Conservation (phyloP, 2,329 filamentous ascomycete genomes). For the Xylaria sp. region DNA sequence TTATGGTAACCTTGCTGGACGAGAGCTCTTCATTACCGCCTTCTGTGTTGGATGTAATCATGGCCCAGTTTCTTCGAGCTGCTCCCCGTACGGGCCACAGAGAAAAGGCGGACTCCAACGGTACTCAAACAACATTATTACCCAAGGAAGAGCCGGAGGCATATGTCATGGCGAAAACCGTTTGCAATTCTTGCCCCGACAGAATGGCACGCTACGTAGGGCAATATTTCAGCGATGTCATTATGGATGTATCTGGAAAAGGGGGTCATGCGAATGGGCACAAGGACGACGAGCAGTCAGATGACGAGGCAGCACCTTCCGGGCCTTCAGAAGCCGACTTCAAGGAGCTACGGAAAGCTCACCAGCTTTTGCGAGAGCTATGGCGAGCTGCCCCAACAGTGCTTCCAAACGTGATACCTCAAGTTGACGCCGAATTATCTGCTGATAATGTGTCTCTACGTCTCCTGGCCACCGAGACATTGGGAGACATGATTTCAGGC, state of each 20-base stretch:
- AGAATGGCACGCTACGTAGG: constrained; percentile 96
- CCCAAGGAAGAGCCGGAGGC: constrained; percentile 89
- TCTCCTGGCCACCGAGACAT: constrained; percentile 88
- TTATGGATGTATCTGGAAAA: constrained; percentile 82
- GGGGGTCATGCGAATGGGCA: constrained; percentile 65
- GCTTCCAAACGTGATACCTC: constrained; percentile 90
- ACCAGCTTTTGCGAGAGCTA: constrained; percentile 87
- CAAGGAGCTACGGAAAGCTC: constrained; percentile 88
- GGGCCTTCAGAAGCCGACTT: constrained; percentile 85
- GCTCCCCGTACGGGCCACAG: constrained; percentile 74
- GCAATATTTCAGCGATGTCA: constrained; percentile 97
- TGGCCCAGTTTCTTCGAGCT: constrained; percentile 93
- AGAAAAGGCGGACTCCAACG: constrained; percentile 70
- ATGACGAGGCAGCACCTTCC: constrained; percentile 67
- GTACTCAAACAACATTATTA: constrained; percentile 83
- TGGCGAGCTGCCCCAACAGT: constrained; percentile 93
- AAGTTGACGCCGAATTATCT: constrained; percentile 89
- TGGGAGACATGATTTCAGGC: constrained; percentile 93
- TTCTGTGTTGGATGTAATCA: constrained; percentile 88
- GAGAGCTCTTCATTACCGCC: constrained; percentile 81
- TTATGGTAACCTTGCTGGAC: constrained; percentile 87
- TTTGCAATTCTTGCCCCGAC: constrained; percentile 88
- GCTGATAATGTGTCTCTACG: constrained; percentile 90
- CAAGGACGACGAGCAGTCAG: constrained; percentile 68
- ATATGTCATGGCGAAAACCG: constrained; percentile 95